Conservation (phyloP, 805 yeast genomes). For the Blastobotrys parvus region DNA sequence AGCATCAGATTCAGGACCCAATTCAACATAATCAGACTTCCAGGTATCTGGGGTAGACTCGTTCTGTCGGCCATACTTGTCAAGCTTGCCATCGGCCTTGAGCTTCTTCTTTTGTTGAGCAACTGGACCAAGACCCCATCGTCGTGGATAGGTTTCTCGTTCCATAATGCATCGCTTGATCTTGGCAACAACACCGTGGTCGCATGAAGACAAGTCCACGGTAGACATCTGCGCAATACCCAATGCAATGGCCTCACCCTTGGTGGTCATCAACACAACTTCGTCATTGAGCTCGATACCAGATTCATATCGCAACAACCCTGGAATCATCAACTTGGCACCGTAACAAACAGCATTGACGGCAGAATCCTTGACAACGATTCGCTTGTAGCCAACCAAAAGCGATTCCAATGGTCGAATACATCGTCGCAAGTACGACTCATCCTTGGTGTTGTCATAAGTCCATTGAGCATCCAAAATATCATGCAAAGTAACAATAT, state of each 20-base stretch:
- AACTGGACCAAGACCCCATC: constrained; percentile 99
- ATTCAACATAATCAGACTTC: constrained; percentile 75
- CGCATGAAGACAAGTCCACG: constrained; percentile 92
- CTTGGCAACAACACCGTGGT: constrained; percentile 97
- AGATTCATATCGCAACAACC: constrained; percentile 93
- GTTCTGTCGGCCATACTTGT: constrained; percentile 87
- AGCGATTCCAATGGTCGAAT: constrained; percentile 92
- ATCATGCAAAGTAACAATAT: constrained; percentile 92
- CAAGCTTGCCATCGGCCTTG: constrained; percentile 95
- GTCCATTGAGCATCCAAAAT: constrained; percentile 97
- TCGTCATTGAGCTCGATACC: constrained; percentile 96
- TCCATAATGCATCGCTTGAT: constrained; percentile 99
- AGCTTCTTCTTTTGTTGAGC: constrained; percentile 98
- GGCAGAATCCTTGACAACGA: constrained; percentile 90
- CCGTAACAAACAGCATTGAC: constrained; percentile 98
- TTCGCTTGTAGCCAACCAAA: constrained; percentile 90
- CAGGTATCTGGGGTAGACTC: constrained; percentile 91
- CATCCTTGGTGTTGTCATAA: constrained; percentile 95
- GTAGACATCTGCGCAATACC: constrained; percentile 99
- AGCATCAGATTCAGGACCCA: constrained; percentile 12
- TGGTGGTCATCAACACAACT: constrained; percentile 95
- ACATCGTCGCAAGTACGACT: constrained; percentile 86
- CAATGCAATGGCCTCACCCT: constrained; percentile 98
- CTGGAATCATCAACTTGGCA: constrained; percentile 98
- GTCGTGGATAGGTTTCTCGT: constrained; percentile 97